These are phyloP conservation scores for Pichia terricola DNA, from an alignment of 1,139 yeast species.

Conservation along the genomic window DNA sequence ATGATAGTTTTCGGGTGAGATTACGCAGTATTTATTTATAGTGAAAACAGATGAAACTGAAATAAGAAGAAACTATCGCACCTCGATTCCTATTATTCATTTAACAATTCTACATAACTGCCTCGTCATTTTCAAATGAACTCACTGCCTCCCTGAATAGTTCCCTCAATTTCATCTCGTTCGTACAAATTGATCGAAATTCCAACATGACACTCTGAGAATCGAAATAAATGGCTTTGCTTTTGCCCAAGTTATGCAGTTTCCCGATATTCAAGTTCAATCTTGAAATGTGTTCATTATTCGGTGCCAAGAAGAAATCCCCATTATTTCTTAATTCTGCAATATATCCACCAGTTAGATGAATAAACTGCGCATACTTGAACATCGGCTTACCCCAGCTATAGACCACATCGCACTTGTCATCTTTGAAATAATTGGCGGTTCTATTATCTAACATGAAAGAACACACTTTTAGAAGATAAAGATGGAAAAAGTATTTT, in stretches of 20 bases:
- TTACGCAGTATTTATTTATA: too few relatives aligned
- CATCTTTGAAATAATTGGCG: constrained; percentile 49
- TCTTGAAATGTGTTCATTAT: constrained; percentile 62
- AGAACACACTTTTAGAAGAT: constrained; percentile 56
- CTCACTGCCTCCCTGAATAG: constrained; percentile 53
- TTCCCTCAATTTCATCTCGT: constrained; percentile 35
- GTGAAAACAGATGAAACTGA: too few relatives aligned
- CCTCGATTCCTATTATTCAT: too few relatives aligned
- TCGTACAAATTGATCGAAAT: constrained; percentile 55
- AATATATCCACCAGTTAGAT: constrained; percentile 77
- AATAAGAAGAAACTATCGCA: too few relatives aligned
- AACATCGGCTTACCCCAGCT: constrained; percentile 90
- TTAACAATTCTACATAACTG: too few relatives aligned
- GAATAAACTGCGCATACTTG: constrained; percentile 82
- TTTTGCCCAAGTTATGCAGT: constrained; percentile 16
- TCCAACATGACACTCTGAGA: constrained; percentile 67
- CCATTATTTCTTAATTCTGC: constrained; percentile 83
- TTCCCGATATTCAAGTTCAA: constrained; percentile 34
- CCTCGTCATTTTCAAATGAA: constrained; percentile 29
- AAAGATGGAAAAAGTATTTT: constrained; percentile 45
- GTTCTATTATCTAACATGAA: constrained; percentile 80
- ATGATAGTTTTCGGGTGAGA: too few relatives aligned
- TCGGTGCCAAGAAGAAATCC: constrained; percentile 72
- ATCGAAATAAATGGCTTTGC: constrained; percentile 34
- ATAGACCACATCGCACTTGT: constrained; percentile 49